phyloP scores from a whole-genome alignment of 2,329 filamentous ascomycete genomes.

The Cryphonectria parasitica region DNA sequence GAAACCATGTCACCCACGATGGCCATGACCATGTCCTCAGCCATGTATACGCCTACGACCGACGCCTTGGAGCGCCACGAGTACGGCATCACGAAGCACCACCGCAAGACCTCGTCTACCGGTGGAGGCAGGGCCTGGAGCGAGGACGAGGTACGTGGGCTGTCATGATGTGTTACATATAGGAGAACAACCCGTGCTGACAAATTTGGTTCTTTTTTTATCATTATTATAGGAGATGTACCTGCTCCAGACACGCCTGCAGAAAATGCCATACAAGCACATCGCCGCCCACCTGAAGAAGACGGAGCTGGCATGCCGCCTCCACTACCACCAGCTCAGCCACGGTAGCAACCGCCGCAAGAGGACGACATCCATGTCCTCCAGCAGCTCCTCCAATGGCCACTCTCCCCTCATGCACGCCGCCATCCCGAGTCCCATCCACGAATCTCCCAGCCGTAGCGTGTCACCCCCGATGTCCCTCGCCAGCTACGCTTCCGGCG shows the following conservation, averaged over 20 bases:
- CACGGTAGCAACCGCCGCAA: conserved; percentile 82
- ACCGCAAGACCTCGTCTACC: conserved; percentile 69
- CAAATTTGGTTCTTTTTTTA: conserved; percentile 4
- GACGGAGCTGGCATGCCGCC: conserved; percentile 83
- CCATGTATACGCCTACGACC: conserved; percentile 54
- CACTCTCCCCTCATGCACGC: conserved; percentile 55
- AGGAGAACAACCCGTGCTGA: background rate
- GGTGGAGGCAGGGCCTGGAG: conserved; percentile 83
- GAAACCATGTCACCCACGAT: conserved; percentile 54
- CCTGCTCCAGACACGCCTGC: conserved; percentile 79
- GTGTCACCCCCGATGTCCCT: conserved; percentile 52
- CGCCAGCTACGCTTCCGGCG: conserved; percentile 47
- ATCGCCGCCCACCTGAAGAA: conserved; percentile 85
- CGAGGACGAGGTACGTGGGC: conserved; percentile 73
- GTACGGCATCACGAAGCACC: conserved; percentile 65
- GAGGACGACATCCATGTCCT: conserved; percentile 72
- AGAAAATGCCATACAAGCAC: conserved; percentile 91
- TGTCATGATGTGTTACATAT: background rate
- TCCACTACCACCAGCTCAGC: conserved; percentile 85
- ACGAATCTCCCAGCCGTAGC: conserved; percentile 53
- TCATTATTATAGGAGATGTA: conserved; percentile 91
- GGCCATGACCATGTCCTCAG: conserved; percentile 49
- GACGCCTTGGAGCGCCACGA: conserved; percentile 62
- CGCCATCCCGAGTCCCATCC: conserved; percentile 54
- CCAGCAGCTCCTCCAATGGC: conserved; percentile 59